Evolutionary conservation across 2,329 filamentous ascomycete species (phyloP).

Genomic region (Scytalidium lignicola): DNA sequence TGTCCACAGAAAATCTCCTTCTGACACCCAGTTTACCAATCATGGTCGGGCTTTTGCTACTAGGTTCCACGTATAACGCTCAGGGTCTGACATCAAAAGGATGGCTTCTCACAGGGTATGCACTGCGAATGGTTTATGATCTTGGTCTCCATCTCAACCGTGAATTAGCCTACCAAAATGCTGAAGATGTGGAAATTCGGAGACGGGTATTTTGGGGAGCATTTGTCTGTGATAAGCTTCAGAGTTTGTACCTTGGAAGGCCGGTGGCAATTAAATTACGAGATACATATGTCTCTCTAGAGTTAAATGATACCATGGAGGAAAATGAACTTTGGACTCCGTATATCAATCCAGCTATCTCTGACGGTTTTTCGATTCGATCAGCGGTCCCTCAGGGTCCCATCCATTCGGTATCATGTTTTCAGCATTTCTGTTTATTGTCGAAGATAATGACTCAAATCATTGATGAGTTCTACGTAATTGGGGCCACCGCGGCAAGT

Average conservation of each 20-base stretch:
- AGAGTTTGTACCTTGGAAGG: constrained; percentile 26
- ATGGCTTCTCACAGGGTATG: constrained; percentile 35
- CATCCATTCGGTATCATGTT: constrained; percentile 29
- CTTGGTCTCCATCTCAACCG: constrained; percentile 34
- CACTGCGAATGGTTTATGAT: constrained; percentile 36
- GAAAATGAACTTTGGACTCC: constrained; percentile 4
- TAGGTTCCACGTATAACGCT: constrained; percentile 22
- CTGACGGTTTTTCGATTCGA: too few relatives aligned
- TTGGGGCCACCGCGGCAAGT: constrained; percentile 19
- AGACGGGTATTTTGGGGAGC: constrained; percentile 28
- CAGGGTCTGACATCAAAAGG: constrained; percentile 20
- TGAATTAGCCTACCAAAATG: constrained; percentile 27
- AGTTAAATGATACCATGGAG: constrained; percentile 23
- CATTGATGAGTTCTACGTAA: constrained; percentile 28
- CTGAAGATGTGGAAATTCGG: constrained; percentile 25
- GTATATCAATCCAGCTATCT: too few relatives aligned
- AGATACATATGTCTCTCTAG: constrained; percentile 18
- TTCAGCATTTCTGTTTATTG: constrained; percentile 29
- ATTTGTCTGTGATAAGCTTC: constrained; percentile 27
- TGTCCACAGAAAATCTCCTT: too few relatives aligned
- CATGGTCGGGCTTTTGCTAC: constrained; percentile 21
- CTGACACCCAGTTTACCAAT: constrained; percentile 25
- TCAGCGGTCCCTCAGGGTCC: too few relatives aligned
- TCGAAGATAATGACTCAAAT: constrained; percentile 32
- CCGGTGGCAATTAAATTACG: constrained; percentile 18